Percentiles rank a stretch among this genome's conserved stretches.
Evolutionary conservation across 768 basidiomycete species (phyloP).

Genomic region (Leucosporidium creatinivorum): DNA sequence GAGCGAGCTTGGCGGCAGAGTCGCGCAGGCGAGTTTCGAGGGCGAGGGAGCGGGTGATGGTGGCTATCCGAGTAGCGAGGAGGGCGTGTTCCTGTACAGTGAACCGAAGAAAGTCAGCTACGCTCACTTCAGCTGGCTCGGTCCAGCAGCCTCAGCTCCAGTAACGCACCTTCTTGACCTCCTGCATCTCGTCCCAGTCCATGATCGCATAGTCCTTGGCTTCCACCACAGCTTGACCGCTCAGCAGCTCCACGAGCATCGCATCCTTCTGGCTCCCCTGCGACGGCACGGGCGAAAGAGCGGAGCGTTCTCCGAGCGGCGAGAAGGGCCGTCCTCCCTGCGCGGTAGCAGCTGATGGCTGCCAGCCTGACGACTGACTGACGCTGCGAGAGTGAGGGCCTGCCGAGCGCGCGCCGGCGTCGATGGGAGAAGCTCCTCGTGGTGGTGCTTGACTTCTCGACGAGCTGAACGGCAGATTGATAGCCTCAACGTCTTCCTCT

Average conservation of each 20-base stretch:
- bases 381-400: not conserved
- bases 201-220: conserved; percentile 73
- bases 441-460: not conserved
- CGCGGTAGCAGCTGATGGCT: not conserved
- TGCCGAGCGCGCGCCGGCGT: not conserved
- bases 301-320: not conserved
- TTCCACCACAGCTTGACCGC: conserved; percentile 91
- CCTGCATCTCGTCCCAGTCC: conserved; percentile 62
- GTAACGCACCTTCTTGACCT: conserved; percentile 57
- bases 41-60: conserved; percentile 63
- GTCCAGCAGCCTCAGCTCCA: not conserved
- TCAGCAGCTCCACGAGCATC: conserved; percentile 76
- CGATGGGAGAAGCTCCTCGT: not conserved
- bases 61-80: conserved; percentile 58
- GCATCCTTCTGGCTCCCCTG: conserved; percentile 56
- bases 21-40: conserved; percentile 84
- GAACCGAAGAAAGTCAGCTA: not conserved
- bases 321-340: not conserved
- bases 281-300: conserved; percentile 12
- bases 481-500: no score
- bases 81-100: conserved; percentile 61
- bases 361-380: not conserved
- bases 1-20: conserved; percentile 68
- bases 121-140: not conserved
- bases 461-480: no score